These are phyloP conservation scores for Beta vulgaris DNA, from an alignment of 148 eudicot genomes.

Conservation along the genomic window DNA sequence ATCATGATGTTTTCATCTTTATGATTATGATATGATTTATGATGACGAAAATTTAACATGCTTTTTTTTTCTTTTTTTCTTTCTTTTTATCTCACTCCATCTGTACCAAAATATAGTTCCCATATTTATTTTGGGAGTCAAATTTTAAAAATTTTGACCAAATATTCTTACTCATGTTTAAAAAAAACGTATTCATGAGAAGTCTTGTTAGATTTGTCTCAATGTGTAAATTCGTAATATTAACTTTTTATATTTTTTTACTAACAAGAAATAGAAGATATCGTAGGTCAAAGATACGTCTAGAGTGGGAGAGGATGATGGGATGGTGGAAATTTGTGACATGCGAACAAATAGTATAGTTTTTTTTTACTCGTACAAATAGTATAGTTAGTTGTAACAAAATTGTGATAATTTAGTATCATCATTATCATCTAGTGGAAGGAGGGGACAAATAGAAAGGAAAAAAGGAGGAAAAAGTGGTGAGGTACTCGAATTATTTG, in stretches of 20 bases:
- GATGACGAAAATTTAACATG: background rate
- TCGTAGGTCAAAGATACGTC: no score
- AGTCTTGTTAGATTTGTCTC: no score
- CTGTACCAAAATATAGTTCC: no score
- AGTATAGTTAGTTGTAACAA: constrained; percentile 13
- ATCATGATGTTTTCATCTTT: background rate
- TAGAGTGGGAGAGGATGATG: background rate
- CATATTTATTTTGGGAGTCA: no score
- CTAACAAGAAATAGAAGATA: background rate
- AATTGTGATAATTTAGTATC: background rate
- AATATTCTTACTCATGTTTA: no score
- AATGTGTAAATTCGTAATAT: no score
- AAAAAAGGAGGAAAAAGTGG: constrained; percentile 2
- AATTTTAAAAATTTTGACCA: no score
- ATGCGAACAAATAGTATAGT: constrained; percentile 13
- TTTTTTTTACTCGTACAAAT: no score
- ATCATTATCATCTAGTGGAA: no score
- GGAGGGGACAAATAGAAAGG: background rate
- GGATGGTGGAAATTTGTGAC: background rate
- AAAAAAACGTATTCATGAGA: no score
- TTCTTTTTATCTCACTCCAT: no score
- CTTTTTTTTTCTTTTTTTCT: background rate
- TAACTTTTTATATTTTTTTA: background rate
- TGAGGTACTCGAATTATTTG: background rate
- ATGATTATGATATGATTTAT: constrained; percentile 9